These are phyloP conservation scores for Metschnikowia aberdeeniae DNA, from an alignment of 805 yeast genomes.

Conservation along the genomic window DNA sequence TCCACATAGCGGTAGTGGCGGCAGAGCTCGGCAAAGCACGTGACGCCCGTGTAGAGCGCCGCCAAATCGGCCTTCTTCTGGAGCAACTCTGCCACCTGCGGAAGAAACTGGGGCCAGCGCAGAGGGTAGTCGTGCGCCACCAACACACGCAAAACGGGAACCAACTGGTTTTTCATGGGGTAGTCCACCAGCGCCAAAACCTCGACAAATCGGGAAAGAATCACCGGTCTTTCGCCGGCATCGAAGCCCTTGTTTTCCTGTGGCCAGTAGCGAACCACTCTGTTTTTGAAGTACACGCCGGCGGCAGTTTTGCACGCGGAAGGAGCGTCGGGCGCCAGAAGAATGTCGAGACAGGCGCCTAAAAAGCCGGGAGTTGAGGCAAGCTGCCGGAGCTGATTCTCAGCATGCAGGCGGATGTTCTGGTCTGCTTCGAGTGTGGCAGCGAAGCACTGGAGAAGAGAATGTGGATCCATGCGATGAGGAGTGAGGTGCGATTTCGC, in stretches of 20 bases:
- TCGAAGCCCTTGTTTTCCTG: constrained; percentile 38
- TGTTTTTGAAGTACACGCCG: constrained; percentile 79
- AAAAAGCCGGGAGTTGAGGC: constrained; percentile 66
- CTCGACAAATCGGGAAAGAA: constrained; percentile 64
- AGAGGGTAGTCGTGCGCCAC: constrained; percentile 32
- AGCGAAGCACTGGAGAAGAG: constrained; percentile 69
- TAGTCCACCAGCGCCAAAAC: constrained; percentile 46
- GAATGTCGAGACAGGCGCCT: constrained; percentile 77
- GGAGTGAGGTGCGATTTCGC: too few relatives aligned
- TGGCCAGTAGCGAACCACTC: constrained; percentile 62
- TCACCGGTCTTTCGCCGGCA: constrained; percentile 67
- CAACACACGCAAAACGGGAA: constrained; percentile 38
- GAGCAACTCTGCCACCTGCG: constrained; percentile 29
- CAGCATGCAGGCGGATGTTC: constrained; percentile 62
- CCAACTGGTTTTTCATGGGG: constrained; percentile 35
- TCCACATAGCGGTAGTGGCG: constrained; percentile 68
- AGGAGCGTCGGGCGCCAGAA: constrained; percentile 42
- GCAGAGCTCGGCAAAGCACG: constrained; percentile 66
- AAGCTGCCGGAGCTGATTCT: constrained; percentile 55
- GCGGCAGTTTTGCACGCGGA: constrained; percentile 60
- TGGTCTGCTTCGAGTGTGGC: constrained; percentile 73
- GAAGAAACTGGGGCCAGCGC: constrained; percentile 36
- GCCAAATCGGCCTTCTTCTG: constrained; percentile 26
- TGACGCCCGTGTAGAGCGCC: constrained; percentile 58
- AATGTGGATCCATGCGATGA: constrained; percentile 57